phyloP scores from a whole-genome alignment of 371 early-diverging fungal species.

The Chytridiales sp. region DNA sequence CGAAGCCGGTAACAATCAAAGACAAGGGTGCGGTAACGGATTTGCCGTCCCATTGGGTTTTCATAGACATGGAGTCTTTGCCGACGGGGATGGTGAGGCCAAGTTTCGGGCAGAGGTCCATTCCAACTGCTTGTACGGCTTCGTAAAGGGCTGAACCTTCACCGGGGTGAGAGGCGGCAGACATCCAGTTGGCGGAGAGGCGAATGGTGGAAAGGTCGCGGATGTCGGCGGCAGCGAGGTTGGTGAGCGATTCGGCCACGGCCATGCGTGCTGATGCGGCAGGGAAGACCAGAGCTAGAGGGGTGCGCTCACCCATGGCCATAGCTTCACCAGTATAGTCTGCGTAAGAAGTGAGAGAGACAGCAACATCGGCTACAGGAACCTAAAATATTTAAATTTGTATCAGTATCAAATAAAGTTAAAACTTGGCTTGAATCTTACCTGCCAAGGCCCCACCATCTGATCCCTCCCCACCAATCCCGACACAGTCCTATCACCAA shows the following conservation, averaged over 20 bases:
- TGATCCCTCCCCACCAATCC: slow-evolving; percentile 94
- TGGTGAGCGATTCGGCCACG: slow-evolving; percentile 87
- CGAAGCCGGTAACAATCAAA: slow-evolving; percentile 89
- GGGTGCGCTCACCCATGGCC: slow-evolving; percentile 96
- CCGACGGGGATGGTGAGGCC: slow-evolving; percentile 96
- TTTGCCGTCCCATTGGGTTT: slow-evolving; percentile 77
- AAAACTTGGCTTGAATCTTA: not conserved
- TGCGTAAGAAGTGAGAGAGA: slow-evolving; percentile 75
- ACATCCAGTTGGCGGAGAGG: slow-evolving; percentile 98
- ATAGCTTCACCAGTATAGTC: slow-evolving; percentile 90
- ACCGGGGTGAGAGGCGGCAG: slow-evolving; percentile 83
- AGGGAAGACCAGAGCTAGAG: slow-evolving; percentile 76
- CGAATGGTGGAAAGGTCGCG: slow-evolving; percentile 68
- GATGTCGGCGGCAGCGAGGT: slow-evolving; percentile 86
- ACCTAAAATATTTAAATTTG: slow-evolving; percentile 36
- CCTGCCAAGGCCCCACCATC: slow-evolving; percentile 96
- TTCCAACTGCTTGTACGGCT: slow-evolving; percentile 89
- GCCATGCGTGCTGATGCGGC: slow-evolving; percentile 96
- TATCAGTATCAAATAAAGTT: not conserved
- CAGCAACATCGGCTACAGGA: slow-evolving; percentile 94
- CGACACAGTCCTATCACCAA: slow-evolving; percentile 93
- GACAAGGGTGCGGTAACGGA: slow-evolving; percentile 86
- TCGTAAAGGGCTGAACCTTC: slow-evolving; percentile 92
- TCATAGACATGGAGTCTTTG: slow-evolving; percentile 98
- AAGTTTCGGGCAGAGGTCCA: slow-evolving; percentile 88